A percentile compares a stretch with the other conserved stretches of the same genome.
phyloP scores from a whole-genome alignment of 441 rosid species.

The Adansonia madagascariensis region DNA sequence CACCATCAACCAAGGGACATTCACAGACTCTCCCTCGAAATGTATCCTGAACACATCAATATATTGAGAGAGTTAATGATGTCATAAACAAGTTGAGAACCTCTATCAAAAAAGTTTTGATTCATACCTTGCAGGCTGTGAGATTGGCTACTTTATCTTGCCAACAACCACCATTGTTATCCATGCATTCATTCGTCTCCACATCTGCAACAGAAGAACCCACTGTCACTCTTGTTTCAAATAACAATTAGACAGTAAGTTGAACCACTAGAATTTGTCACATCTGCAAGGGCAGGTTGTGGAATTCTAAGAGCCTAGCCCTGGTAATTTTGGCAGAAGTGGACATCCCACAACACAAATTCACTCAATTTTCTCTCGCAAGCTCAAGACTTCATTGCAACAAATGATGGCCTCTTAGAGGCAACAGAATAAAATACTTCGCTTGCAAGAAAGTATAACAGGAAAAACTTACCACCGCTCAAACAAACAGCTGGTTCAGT shows the following conservation, averaged over 20 bases:
- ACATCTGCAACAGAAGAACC: conserved; percentile 56
- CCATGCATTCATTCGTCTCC: conserved; percentile 96
- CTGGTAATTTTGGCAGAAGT: conserved; percentile 3
- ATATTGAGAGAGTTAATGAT: background rate
- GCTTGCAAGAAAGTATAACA: conserved; percentile 8
- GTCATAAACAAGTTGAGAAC: conserved; percentile 1
- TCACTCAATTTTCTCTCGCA: conserved; percentile 6
- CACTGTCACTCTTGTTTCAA: conserved; percentile 25
- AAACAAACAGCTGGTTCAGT: conserved; percentile 95
- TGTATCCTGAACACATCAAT: conserved; percentile 65
- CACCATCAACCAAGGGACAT: conserved; percentile 91
- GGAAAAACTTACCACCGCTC: conserved; percentile 64
- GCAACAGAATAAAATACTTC: conserved; percentile 12
- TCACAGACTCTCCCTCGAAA: conserved; percentile 97
- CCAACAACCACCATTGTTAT: conserved; percentile 98
- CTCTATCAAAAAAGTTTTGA: conserved; percentile 24
- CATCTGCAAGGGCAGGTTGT: conserved; percentile 1
- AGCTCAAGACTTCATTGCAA: background rate
- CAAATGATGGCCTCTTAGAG: background rate
- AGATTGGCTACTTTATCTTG: conserved; percentile 73
- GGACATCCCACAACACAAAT: background rate
- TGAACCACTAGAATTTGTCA: background rate
- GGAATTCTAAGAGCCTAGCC: conserved; percentile 24
- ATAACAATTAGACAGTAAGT: background rate
- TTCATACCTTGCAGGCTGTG: conserved; percentile 91